These are phyloP conservation scores for Cytospora paraplurivora DNA, from an alignment of 2,329 filamentous ascomycete species.

Conservation along the genomic window DNA sequence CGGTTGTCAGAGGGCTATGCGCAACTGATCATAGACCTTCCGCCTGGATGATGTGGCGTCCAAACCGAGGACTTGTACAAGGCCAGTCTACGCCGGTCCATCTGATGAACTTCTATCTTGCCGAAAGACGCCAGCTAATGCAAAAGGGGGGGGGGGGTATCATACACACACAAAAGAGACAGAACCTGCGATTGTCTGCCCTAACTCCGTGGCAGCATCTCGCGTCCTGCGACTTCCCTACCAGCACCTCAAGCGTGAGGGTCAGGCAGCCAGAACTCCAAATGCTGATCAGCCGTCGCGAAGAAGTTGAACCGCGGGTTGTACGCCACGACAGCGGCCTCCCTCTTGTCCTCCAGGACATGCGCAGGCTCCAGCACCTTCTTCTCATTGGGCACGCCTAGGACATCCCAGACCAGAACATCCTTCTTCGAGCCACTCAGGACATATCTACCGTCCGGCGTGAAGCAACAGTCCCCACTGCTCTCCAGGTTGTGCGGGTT, in stretches of 20 bases:
- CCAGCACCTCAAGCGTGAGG: slow-evolving; percentile 49
- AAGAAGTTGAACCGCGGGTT: slow-evolving; percentile 93
- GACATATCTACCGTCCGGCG: slow-evolving; percentile 86
- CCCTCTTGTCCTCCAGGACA: slow-evolving; percentile 67
- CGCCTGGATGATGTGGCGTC: not conserved
- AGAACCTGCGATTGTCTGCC: slow-evolving; percentile 16
- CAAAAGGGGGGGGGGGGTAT: slow-evolving; percentile 29
- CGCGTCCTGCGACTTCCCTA: not conserved
- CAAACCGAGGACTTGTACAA: not conserved
- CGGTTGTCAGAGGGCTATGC: slow-evolving; percentile 69
- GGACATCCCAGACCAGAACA: slow-evolving; percentile 83
- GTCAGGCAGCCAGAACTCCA: slow-evolving; percentile 78
- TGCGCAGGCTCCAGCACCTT: slow-evolving; percentile 64
- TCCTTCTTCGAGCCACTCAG: slow-evolving; percentile 77
- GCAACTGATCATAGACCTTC: slow-evolving; percentile 44
- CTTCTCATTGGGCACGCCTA: slow-evolving; percentile 56
- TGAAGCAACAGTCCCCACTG: slow-evolving; percentile 83
- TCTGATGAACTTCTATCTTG: not conserved
- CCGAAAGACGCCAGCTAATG: slow-evolving; percentile 20
- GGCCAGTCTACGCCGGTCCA: not conserved
- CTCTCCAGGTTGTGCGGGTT: slow-evolving; percentile 50
- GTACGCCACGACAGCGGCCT: slow-evolving; percentile 76
- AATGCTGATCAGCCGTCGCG: slow-evolving; percentile 83
- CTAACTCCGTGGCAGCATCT: slow-evolving; percentile 20
- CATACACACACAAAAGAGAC: slow-evolving; percentile 26